Base-by-base conservation (phyloP, 2,329 filamentous ascomycete genomes). In the Penicillium sp. region DNA sequence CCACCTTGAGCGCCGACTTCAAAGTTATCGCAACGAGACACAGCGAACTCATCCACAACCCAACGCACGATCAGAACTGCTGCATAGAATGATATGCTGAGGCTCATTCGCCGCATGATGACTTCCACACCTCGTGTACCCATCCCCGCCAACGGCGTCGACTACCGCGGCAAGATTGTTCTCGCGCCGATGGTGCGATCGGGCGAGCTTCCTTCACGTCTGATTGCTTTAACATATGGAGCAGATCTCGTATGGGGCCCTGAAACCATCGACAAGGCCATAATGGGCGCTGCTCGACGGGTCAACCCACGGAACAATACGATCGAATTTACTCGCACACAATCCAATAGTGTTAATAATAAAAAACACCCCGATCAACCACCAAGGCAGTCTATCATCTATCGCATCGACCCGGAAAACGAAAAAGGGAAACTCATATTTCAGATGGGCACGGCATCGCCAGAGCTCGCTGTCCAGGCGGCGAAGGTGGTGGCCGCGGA, bases 191-290 rank as follows among this genome's bases (percentile, higher is more conserved):
- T 99, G 94, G 93, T 97, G 57, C 88, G 94, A 64, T 96, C 91
- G n/a, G 94, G 94, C 69, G 94, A 99, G 78, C 79, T 97, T 59
- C 93, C 94, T 3, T 94, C 90, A 40, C 87, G 94, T 58, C 82
- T 99, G 24, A 77, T 96, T 45, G 90, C 94, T 30, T 83, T 99
- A 60, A 89, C 95, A 68, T 97, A 99, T 72, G 94, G 94, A 63
- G 94, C 94, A 52, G 94, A 99, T 74, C 81, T 99, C 16, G 94
- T 99, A 63, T 99, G 94, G 93, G 93, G 94, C 12, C 94, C 94
- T 28, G 94, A 99, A 74, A 97, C 92, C 4, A 87, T 99, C 65
- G 94, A 99, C 74, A 85, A 87, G 69, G 86, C 93, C 57, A 86
- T 99, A 72, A 95, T 97, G 67, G 94, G 94, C 60, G 90, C 90